Evolutionary conservation across 257 asterid genomes (phyloP), one percentile per base, ranked within the genome.

Genomic region (Solanum peruvianum): DNA sequence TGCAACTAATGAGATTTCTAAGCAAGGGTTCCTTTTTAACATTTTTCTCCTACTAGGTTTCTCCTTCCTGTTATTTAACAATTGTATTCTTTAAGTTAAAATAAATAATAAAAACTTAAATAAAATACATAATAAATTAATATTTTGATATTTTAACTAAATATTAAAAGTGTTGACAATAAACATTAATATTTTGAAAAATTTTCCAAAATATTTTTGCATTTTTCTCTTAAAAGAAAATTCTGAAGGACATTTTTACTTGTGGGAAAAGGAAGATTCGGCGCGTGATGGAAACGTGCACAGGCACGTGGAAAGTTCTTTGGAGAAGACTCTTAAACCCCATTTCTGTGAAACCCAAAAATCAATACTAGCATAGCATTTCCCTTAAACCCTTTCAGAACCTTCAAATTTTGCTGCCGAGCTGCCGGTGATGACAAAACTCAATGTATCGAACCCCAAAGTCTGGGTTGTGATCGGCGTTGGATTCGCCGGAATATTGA

Each of bases 401-500:
- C 25, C 87, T 37, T n/a, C 11, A 47, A 87, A 5, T 52, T 86
- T 86, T 86, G 90, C 87, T 88, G 86, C 86, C 27, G 45, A 14
- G 77, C 81, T 64, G 77, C 78, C 82, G 66, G 82, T 45, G 87
- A 95, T 96, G 98, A 35, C 99, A 0, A 90, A 41, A 73, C 91
- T 96, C n/a, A 92, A 87, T 85, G 86, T 91, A 10, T 95, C 98
- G 29, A 91, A 94, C 82, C 94, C 98, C 77, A 96, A 91, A 86
- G 87, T 93, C 5, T 96, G 98, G 98, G 90, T 94, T 76, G 94
- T 92, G 92, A 94, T 97, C 93, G 99, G 99, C 69, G 90, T 97
- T 33, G 92, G 99, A 45, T 87, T 97, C 31, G 98, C 98, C 80
- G 99, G 99, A 52, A 92, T 95, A 77, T 80, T 97, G 64, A 90